Conservation (phyloP, 768 basidiomycete genomes). For the Calocera cornea region DNA sequence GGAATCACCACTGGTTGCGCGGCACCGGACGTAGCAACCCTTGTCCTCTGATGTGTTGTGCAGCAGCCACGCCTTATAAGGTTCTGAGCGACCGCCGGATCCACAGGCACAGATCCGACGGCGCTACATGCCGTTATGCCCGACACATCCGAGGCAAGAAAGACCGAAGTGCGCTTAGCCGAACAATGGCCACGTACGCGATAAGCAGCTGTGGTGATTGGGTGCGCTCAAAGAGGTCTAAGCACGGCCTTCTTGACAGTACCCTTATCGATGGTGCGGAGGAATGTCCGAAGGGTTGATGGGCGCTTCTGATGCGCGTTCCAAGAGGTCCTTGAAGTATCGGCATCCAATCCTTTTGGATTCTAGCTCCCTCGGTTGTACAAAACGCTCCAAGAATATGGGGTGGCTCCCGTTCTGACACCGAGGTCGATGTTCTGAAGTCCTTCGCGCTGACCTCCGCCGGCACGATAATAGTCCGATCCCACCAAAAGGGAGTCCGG, state of each 20-base stretch:
- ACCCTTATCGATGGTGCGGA: background rate
- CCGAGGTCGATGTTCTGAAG: background rate
- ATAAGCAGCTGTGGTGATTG: background rate
- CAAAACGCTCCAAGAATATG: background rate
- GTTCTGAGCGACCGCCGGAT: background rate
- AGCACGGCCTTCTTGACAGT: background rate
- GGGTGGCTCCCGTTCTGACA: background rate
- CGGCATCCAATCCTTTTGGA: background rate
- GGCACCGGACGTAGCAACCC: background rate
- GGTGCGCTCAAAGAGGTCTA: background rate
- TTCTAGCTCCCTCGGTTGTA: background rate
- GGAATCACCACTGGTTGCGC: background rate
- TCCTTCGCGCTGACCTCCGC: background rate
- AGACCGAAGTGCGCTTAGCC: background rate
- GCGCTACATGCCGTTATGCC: background rate
- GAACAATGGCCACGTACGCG: background rate
- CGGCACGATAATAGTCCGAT: background rate
- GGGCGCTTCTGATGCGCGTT: background rate
- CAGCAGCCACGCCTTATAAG: background rate
- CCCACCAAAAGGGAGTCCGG: background rate
- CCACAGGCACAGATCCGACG: background rate
- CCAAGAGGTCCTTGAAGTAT: background rate
- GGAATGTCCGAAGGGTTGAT: background rate
- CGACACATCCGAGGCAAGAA: too few species aligned
- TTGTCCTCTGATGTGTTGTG: background rate